Evolutionary conservation across 2,329 filamentous ascomycete species (phyloP).

Genomic region (Hypoxylon sp.): DNA sequence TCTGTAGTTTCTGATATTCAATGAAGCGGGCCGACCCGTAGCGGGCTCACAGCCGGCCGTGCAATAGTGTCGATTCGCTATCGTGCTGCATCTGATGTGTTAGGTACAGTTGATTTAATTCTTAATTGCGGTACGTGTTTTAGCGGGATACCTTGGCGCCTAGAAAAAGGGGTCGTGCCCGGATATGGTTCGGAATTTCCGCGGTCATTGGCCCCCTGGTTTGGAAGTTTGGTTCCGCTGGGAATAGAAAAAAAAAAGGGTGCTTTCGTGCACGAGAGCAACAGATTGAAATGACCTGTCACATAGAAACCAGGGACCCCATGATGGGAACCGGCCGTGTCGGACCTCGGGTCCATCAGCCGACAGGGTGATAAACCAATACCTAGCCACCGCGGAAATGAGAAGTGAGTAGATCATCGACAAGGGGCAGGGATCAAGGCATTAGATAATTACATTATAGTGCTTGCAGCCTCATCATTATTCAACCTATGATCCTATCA

Average conservation of each 20-base stretch:
- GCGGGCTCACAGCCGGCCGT: constrained; percentile 10
- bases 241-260: constrained; percentile 39
- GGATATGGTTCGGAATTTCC: constrained; percentile 38
- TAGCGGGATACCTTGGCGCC: constrained; percentile 37
- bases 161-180: constrained; percentile 34
- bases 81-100: constrained; percentile 6
- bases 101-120: constrained; percentile 11
- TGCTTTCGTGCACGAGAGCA: constrained; percentile 38
- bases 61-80: constrained; percentile 20
- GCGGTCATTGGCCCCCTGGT: constrained; percentile 36
- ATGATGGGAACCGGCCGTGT: constrained; percentile 36
- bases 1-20: constrained; percentile 8
- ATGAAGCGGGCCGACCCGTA: constrained; percentile 21
- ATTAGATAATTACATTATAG: constrained; percentile 48
- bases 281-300: constrained; percentile 43
- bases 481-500: constrained; percentile 54
- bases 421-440: constrained; percentile 43
- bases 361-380: constrained; percentile 44
- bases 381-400: constrained; percentile 43
- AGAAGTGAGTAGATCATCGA: constrained; percentile 46
- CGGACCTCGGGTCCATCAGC: constrained; percentile 36
- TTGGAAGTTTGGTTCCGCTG: constrained; percentile 42
- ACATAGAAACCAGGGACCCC: constrained; percentile 25
- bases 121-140: constrained; percentile 5
- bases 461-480: constrained; percentile 46